Base-by-base conservation (phyloP, 305 asterid genomes). In the Fraxinus latifolia region DNA sequence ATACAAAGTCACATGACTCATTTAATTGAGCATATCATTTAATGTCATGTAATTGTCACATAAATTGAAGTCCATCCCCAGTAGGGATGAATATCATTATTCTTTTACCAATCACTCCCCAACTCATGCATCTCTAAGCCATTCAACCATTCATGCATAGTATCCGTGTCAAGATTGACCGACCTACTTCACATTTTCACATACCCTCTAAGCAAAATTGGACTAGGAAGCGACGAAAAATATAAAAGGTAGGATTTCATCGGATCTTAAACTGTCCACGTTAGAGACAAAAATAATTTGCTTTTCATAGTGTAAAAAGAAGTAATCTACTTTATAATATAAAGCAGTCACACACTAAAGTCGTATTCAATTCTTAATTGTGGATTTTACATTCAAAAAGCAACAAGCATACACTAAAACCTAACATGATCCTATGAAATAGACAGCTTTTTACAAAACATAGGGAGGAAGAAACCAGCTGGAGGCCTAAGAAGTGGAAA, bases 321-420 rank as follows among this genome's bases (percentile, higher is more conserved):
- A 78, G 42, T 33, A 23, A 2, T 8, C 31, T 71, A 73, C 86
- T 84, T 84, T 73, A 65, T 68, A 77, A 65, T 42, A 77, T 44
- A 87, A 87, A 85, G 86, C 82, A 85, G 79, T 21, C n/a, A 3
- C 72, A 76, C 55, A 47, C 15, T 77, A 39, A 50, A 78, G 55
- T 67, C 72, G 37, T 32, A 85, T 36, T 33, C 53, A 60, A 70
- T 76, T 53, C 77, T 76, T 79, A 77, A 76, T 80, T 67, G 83
- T 76, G 83, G 81, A 79, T 84, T 76, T 53, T 87, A 82, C 89
- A 74, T 83, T 81, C 82, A 37, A 21, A 31, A 79, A 85, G 74
- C 77, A 23, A 71, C 55, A 81, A 44, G 23, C 73, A 37, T 70
- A 34, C 86, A 79, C 44, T 68, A 77, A 79, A 83, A 82, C 76